A percentile compares a stretch with the other conserved stretches of the same genome.
phyloP scores from a whole-genome alignment of 768 basidiomycete species.

The Mycena indigotica region DNA sequence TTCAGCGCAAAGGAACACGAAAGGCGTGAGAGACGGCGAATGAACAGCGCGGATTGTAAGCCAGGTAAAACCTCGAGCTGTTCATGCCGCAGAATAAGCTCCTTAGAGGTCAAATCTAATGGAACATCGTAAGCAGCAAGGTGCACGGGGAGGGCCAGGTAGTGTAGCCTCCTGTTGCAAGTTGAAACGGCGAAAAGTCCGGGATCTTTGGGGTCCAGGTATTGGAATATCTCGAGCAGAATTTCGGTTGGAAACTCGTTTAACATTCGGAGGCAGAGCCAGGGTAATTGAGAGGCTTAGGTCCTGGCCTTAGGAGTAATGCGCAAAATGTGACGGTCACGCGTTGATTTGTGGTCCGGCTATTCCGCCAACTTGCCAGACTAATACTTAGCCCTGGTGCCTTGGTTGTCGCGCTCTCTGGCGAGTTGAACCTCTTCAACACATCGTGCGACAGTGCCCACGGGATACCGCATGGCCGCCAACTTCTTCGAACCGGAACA shows the following conservation, averaged over 20 bases:
- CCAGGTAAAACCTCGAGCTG: constrained; percentile 12
- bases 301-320: too few species aligned
- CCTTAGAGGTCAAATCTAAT: not conserved
- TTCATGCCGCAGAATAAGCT: not conserved
- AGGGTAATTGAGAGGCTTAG: not conserved
- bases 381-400: too few species aligned
- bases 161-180: constrained; percentile 8
- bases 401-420: too few species aligned
- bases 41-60: constrained; percentile 13
- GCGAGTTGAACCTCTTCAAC: too few species aligned
- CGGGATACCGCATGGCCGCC: too few species aligned
- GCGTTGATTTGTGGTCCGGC: too few species aligned
- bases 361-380: too few species aligned
- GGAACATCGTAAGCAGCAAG: constrained; percentile 7
- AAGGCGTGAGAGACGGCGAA: constrained; percentile 6
- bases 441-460: too few species aligned
- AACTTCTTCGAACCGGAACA: too few species aligned
- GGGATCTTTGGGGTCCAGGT: constrained; percentile 2
- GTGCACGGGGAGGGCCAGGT: constrained; percentile 14
- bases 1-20: constrained; percentile 18
- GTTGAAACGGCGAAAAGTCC: constrained; percentile 12
- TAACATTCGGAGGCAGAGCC: not conserved
- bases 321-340: too few species aligned
- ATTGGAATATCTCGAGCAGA: constrained; percentile 9
- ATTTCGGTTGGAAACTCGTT: constrained; percentile 7